Base-by-base conservation (phyloP, 108 stramenopile species). In the Conticribra guillardii region DNA sequence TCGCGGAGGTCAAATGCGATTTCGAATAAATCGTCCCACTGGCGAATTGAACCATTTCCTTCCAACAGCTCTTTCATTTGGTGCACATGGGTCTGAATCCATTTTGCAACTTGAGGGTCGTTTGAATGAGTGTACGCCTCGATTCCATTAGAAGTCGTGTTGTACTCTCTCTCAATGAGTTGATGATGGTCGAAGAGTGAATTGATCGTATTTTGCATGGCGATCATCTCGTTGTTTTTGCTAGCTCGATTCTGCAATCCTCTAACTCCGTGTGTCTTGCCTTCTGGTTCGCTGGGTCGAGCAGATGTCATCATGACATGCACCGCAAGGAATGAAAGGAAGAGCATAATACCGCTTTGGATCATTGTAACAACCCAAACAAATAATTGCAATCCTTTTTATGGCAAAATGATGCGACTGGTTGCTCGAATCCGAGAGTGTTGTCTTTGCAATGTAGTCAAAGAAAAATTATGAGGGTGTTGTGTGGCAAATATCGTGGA, bases 11-110 rank as follows among this genome's bases (percentile, higher is more conserved):
- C 60, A 27, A 55, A 73, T 23, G 47, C 63, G 2, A 45, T 29
- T 0, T 29, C 51, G 26, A 73, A 73, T 32, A 73, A 53, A 47
- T 73, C 71, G 28, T 73, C 63, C 71, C 63, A 73, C 23, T 32
- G 37, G 1, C 63, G 71, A 55, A 73, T 73, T 0, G 32, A 28
- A 11, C 41, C 53, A 46, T 28, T 23, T 2, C 37, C 11, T 18
- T 64, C 62, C 61, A 73, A 33, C 17, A 64, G 63, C 1, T 9
- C 51, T 15, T 44, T 27, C 71, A 64, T 64, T 44, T 73, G 54
- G 16, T 44, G 16, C 27, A 53, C 64, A 54, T 73, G 71, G 2
- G n/a, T 24, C 4, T 64, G 33, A n/a, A 73, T 63, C 71, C 71
- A 73, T 37, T 1, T 26, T 45, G 53, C 21, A 15, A 73, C 71